These are phyloP conservation scores for Luffa aegyptiaca DNA, from an alignment of 306 rosid genomes.

Conservation along the genomic window DNA sequence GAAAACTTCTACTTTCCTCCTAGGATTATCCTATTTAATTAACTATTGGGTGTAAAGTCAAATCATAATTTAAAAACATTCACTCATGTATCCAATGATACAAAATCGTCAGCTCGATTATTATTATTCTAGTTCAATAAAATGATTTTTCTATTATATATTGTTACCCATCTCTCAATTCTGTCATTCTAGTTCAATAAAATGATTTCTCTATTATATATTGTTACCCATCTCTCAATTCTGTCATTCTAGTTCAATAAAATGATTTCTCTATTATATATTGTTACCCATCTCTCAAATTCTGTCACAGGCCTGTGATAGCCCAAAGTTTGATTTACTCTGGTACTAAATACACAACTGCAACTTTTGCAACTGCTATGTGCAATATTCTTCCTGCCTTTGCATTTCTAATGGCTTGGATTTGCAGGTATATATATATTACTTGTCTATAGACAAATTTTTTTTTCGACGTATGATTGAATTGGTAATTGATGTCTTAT, in stretches of 20 bases:
- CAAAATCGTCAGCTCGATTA: too few relatives aligned
- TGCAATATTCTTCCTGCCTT: constrained; percentile 47
- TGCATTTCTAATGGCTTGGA: constrained; percentile 56
- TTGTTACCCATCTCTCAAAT: background rate
- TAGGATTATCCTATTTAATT: too few relatives aligned
- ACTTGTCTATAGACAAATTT: background rate
- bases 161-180: background rate
- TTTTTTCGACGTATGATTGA: background rate
- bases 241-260: background rate
- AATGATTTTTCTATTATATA: background rate
- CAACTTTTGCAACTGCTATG: constrained; percentile 42
- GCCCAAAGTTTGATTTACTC: constrained; percentile 44
- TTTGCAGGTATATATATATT: background rate
- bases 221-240: background rate
- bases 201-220: background rate
- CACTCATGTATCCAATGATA: too few relatives aligned
- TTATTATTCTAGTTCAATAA: too few relatives aligned
- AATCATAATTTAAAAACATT: too few relatives aligned
- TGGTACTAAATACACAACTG: constrained; percentile 46
- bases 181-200: background rate
- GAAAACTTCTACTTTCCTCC: too few relatives aligned
- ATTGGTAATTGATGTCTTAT: too few relatives aligned
- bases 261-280: background rate
- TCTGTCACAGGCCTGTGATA: constrained; percentile 33
- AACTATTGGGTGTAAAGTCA: too few relatives aligned